A percentile compares a stretch with the other conserved stretches of the same genome.
These are phyloP conservation scores for Fragilaria crotonensis DNA, from an alignment of 108 stramenopile species.

Conservation along the genomic window DNA sequence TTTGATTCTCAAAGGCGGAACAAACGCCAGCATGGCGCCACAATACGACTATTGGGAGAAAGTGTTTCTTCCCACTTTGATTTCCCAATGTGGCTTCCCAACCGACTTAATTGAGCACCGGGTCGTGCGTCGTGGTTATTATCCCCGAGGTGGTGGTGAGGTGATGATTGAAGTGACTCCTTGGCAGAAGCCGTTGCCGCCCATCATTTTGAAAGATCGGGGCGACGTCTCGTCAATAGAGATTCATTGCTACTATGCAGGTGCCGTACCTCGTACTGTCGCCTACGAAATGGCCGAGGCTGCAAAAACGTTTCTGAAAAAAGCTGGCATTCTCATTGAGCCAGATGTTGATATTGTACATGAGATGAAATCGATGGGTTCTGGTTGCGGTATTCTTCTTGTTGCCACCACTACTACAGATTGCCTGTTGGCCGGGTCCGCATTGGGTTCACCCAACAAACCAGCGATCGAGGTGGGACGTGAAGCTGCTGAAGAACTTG, in stretches of 20 bases:
- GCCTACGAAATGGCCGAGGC: conserved; percentile 37
- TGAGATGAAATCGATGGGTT: conserved; percentile 29
- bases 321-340: conserved; percentile 5
- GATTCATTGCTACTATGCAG: conserved; percentile 45
- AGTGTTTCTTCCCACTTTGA: conserved; percentile 35
- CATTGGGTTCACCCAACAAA: conserved; percentile 30
- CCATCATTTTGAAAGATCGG: conserved; percentile 37
- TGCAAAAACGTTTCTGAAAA: conserved; percentile 19
- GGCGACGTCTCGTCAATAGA: conserved; percentile 18
- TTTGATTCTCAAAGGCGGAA: conserved; percentile 40
- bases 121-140: conserved; percentile 30
- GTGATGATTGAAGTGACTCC: conserved; percentile 20
- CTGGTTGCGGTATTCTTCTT: conserved; percentile 50
- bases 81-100: conserved; percentile 3
- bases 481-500: conserved; percentile 42
- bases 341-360: conserved; percentile 20
- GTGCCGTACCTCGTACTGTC: conserved; percentile 29
- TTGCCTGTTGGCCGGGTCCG: conserved; percentile 42
- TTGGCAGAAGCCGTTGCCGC: conserved; percentile 8
- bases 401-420: conserved; percentile 42
- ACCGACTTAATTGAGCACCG: not conserved
- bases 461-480: conserved; percentile 21
- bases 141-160: conserved; percentile 40
- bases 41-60: conserved; percentile 54
- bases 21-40: conserved; percentile 62